Percentiles rank a stretch among this genome's conserved stretches.
phyloP scores from a whole-genome alignment of 139 green algal genomes.

The Chlamydomonas asymmetrica region DNA sequence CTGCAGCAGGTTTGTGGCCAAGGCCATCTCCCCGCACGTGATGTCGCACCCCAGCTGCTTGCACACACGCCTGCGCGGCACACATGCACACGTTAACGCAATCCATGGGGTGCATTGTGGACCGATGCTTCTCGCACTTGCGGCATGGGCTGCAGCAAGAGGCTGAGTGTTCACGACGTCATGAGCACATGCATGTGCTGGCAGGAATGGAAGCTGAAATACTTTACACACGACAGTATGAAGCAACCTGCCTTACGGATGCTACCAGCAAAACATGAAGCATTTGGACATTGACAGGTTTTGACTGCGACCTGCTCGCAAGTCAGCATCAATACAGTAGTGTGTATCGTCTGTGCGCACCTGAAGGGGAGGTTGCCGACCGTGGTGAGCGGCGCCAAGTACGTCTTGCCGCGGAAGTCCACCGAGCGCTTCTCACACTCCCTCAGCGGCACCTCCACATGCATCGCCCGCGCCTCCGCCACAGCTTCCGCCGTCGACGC shows the following conservation, averaged over 20 bases:
- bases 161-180: too few species aligned
- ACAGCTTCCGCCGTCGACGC: slow-evolving; percentile 4
- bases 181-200: too few species aligned
- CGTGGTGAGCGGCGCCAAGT: slow-evolving; percentile 95
- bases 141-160: too few species aligned
- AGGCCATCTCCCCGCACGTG: slow-evolving; percentile 92
- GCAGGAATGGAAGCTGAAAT: too few species aligned
- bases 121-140: not conserved
- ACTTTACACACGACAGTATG: too few species aligned
- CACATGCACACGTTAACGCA: not conserved
- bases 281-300: too few species aligned
- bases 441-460: slow-evolving; percentile 46
- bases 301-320: too few species aligned
- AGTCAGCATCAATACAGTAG: too few species aligned
- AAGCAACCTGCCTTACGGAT: too few species aligned
- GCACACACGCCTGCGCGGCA: slow-evolving; percentile 81
- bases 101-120: not conserved
- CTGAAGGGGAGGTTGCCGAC: slow-evolving; percentile 96
- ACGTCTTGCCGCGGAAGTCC: slow-evolving; percentile 87
- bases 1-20: slow-evolving; percentile 91
- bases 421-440: slow-evolving; percentile 55
- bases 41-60: slow-evolving; percentile 89
- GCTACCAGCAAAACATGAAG: too few species aligned
- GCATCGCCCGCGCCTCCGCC: not conserved
- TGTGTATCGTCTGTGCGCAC: too few species aligned